A percentile compares a stretch with the other conserved stretches of the same genome.
Evolutionary conservation across 768 basidiomycete species (phyloP).

Genomic region (Lactifluus pinguis): DNA sequence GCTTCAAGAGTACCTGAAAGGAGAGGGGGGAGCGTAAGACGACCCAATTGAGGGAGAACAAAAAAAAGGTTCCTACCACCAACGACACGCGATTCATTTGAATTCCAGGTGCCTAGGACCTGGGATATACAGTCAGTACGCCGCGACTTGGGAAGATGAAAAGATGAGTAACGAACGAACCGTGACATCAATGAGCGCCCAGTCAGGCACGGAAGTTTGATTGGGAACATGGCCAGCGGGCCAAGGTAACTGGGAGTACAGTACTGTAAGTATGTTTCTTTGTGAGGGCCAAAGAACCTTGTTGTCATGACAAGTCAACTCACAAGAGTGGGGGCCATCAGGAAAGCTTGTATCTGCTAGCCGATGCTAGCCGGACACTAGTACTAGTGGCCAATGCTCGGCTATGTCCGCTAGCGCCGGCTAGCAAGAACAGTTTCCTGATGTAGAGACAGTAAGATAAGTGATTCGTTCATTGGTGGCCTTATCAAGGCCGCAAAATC

Average conservation of each 20-base stretch:
- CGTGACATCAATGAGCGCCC: not conserved
- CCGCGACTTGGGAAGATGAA: not conserved
- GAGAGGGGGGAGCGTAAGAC: not conserved
- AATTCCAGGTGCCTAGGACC: not conserved
- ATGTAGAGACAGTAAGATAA: too few species aligned
- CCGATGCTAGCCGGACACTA: not conserved
- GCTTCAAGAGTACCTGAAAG: not conserved
- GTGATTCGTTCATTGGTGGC: too few species aligned
- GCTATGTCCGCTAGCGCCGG: not conserved
- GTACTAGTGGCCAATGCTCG: not conserved
- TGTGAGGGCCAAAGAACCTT: not conserved
- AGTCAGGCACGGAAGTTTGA: not conserved
- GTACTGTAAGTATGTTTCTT: too few species aligned
- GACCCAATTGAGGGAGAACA: not conserved
- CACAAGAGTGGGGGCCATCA: not conserved
- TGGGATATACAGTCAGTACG: not conserved
- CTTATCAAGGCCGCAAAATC: too few species aligned
- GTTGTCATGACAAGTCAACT: not conserved
- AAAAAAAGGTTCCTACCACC: not conserved
- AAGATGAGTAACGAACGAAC: not conserved
- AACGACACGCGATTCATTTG: not conserved
- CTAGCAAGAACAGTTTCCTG: too few species aligned
- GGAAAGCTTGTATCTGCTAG: not conserved
- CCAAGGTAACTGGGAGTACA: not conserved
- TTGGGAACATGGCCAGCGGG: not conserved